Evolutionary conservation across 1,284 basidiomycete species (phyloP).

Genomic region (Serendipita sp.): DNA sequence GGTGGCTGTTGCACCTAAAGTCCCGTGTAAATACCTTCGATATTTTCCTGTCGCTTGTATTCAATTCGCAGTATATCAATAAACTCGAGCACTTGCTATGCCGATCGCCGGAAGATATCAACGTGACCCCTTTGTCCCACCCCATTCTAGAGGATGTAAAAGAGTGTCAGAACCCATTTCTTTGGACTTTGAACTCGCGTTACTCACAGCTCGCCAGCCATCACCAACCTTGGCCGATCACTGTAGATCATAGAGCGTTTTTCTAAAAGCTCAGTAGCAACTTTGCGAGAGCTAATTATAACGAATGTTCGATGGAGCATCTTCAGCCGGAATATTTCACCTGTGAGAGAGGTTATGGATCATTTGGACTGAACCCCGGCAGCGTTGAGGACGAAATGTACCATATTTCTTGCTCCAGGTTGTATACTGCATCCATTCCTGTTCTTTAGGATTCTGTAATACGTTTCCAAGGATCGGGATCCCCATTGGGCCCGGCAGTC

Average conservation of each 20-base stretch:
- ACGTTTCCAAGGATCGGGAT: slow-evolving; percentile 21
- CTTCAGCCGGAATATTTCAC: slow-evolving; percentile 24
- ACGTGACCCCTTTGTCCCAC: slow-evolving; percentile 15
- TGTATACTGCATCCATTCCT: slow-evolving; percentile 24
- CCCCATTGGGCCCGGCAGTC: slow-evolving; percentile 20
- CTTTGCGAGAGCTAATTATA: slow-evolving; percentile 24
- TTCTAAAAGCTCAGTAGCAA: slow-evolving; percentile 31
- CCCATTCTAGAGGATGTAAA: slow-evolving; percentile 16
- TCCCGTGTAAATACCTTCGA: slow-evolving; percentile 19
- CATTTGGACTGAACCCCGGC: not conserved
- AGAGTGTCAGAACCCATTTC: not conserved
- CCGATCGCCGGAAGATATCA: not conserved
- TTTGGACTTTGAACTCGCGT: not conserved
- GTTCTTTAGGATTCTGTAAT: slow-evolving; percentile 24
- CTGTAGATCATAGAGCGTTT: slow-evolving; percentile 27
- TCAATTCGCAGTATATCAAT: slow-evolving; percentile 16
- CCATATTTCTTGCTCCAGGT: slow-evolving; percentile 26
- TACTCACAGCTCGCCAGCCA: slow-evolving; percentile 19
- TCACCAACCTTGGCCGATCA: slow-evolving; percentile 25
- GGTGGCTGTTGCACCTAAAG: slow-evolving; percentile 15
- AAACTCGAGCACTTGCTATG: slow-evolving; percentile 16
- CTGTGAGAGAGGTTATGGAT: slow-evolving; percentile 8
- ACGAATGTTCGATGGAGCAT: slow-evolving; percentile 24
- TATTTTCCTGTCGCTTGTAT: slow-evolving; percentile 16
- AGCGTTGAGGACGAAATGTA: slow-evolving; percentile 7